Evolutionary conservation across 495 filamentous ascomycete species (phyloP), one percentile per base, ranked within the genome.

Genomic region (Neurospora sublineolata): DNA sequence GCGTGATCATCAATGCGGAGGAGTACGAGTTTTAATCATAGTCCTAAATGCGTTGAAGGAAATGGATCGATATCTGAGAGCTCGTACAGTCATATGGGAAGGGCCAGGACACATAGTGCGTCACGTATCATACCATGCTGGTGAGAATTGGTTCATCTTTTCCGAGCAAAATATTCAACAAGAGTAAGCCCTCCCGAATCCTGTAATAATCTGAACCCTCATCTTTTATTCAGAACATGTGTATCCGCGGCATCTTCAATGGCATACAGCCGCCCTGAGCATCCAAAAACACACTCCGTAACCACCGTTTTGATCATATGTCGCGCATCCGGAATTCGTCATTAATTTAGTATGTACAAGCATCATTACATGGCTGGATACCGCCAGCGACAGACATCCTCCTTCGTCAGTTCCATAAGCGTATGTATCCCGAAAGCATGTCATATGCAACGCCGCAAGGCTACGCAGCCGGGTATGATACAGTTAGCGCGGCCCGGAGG

Each of bases 331-430:
- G 14, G 27, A 64, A 70, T 70, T 38, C 39, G 37, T 74, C 67
- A 73, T 69, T 72, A 70, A 69, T 68, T 67, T 70, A 72, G 68
- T 71, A 68, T 64, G 36, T 44, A 69, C 33, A 39, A 46, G n/a
- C 30, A 70, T 70, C n/a, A 44, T 72, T 70, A 41, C 23, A 38
- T 37, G 68, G 30, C 16, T 44, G 20, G 58, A 58, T 39, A 37
- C 64, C 46, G 68, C 68, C 69, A 72, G 68, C 75, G 69, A 44
- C 75, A 71, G 68, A 70, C 68, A 69, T 69, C 71, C 44, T 68
- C 36, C 52, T 64, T 64, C 52, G 14, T 69, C 14, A 33, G 23
- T 60, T n/a, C 71, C 69, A 71, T 67, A 69, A 73, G 64, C 69
- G 68, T 75, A 70, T 67, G 37, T 64, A n/a, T 33, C 69, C 69